These are phyloP conservation scores for Quercus gilva DNA, from an alignment of 306 rosid species.

Conservation along the genomic window DNA sequence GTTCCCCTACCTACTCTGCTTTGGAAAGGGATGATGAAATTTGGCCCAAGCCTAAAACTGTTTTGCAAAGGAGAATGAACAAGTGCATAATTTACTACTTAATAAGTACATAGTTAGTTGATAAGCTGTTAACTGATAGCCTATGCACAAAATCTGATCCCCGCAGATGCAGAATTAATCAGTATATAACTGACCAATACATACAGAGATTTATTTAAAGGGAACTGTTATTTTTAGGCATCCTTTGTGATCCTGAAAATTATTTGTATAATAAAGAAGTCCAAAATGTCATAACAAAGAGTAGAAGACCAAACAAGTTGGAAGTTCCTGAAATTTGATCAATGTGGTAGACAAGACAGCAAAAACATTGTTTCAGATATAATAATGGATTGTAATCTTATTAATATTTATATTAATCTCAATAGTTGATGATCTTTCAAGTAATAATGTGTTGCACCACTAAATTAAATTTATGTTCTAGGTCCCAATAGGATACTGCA, in stretches of 20 bases:
- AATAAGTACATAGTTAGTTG: no score
- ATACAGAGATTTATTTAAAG: neutral
- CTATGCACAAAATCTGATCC: no score
- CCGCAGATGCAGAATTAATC: no score
- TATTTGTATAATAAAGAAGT: neutral
- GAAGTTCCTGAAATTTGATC: neutral
- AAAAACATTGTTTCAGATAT: neutral
- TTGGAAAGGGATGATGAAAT: no score
- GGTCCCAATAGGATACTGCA: neutral
- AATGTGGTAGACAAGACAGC: slow-evolving; percentile 9
- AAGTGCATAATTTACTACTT: no score
- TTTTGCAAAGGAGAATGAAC: no score
- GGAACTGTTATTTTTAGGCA: slow-evolving; percentile 54
- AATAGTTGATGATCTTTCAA: neutral
- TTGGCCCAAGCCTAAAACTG: no score
- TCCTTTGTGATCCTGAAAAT: slow-evolving; percentile 70
- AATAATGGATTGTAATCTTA: neutral
- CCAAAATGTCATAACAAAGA: no score
- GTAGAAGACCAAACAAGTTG: neutral
- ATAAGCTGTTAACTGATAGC: no score
- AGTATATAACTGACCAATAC: no score
- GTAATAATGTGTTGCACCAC: neutral
- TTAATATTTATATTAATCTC: neutral
- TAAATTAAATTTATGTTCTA: neutral
- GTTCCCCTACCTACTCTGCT: no score